Base-by-base conservation (phyloP, 2,329 filamentous ascomycete genomes). In the Hysterium pulicare region DNA sequence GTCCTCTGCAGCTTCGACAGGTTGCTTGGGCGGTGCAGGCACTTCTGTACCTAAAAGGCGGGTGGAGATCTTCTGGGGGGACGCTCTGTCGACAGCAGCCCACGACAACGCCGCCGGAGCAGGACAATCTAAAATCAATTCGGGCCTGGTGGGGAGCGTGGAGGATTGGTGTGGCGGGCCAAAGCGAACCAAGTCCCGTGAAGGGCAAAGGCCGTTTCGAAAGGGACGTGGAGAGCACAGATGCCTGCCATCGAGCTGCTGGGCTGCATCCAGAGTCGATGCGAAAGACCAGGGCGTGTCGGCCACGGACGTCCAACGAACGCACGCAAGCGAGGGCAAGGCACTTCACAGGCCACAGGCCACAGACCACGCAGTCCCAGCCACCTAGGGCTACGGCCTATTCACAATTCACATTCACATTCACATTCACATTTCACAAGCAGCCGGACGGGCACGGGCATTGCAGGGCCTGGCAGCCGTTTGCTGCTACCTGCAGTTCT, bases 61-160 rank as follows among this genome's bases (percentile, higher is more conserved):
- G 58, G 53, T 62, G 60, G 60, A 60, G 57, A 64, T 61, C 49
- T 55, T 28, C 57, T 59, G 57, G 58, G 59, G 58, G 9, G 38
- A 13, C 21, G 28, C 38, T 40, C 17, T 33, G 11, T 28, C 10
- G 46, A 41, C 44, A 41, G 50, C 46, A 53, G 48, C 43, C 47
- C 39, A 52, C 55, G 55, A 59, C 59, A 51, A 51, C 50, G 54
- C 58, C 55, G 54, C 54, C 55, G 58, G 58, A 53, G 53, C 58
- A 58, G 44, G 53, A 61, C 59, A 62, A 61, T 63, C 62, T 62
- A 62, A 58, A 59, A 48, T 59, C 57, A 50, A 53, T 57, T 61
- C 53, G 54, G 59, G 58, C 53, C 41, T 59, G 60, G 58, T 54
- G 52, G 51, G 44, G 49, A 54, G 51, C 42, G 49, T 49, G 52